Percentiles rank a stretch among this genome's conserved stretches.
Conservation (phyloP, 2,329 filamentous ascomycete genomes). For the Cytospora paraplurivora region DNA sequence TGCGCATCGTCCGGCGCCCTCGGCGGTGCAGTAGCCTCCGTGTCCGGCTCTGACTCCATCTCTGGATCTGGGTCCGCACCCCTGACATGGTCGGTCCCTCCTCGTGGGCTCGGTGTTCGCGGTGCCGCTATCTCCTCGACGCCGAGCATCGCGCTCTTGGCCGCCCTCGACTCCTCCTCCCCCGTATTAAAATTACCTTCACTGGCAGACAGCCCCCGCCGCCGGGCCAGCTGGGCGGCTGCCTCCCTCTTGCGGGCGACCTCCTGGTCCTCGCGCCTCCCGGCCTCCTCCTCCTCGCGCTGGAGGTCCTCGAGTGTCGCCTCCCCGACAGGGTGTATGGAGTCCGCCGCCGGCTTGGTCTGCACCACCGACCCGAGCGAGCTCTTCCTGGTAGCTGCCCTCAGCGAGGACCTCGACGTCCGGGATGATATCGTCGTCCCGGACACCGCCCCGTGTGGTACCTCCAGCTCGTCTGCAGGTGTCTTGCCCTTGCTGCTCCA, state of each 20-base stretch:
- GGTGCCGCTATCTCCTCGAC: slow-evolving; percentile 37
- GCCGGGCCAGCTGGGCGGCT: slow-evolving; percentile 53
- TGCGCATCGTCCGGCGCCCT: slow-evolving; percentile 6
- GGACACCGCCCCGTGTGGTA: slow-evolving; percentile 56
- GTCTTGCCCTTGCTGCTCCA: slow-evolving; percentile 62
- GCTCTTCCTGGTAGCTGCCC: slow-evolving; percentile 30
- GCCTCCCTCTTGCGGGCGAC: slow-evolving; percentile 55
- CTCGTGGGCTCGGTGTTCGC: slow-evolving; percentile 9
- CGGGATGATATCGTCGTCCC: slow-evolving; percentile 57
- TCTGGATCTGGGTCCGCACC: slow-evolving; percentile 34
- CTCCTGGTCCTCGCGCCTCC: slow-evolving; percentile 55
- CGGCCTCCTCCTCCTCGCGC: slow-evolving; percentile 49
- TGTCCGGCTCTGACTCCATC: slow-evolving; percentile 7
- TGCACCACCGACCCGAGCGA: slow-evolving; percentile 32
- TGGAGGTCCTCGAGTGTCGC: slow-evolving; percentile 55
- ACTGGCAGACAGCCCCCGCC: slow-evolving; percentile 47
- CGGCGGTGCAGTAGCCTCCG: slow-evolving; percentile 4
- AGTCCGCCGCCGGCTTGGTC: slow-evolving; percentile 39
- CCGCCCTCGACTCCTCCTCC: slow-evolving; percentile 39
- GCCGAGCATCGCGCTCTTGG: slow-evolving; percentile 37
- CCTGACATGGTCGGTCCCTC: slow-evolving; percentile 22
- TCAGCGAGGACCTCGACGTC: slow-evolving; percentile 34
- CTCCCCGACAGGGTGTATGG: slow-evolving; percentile 41
- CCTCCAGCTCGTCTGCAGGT: slow-evolving; percentile 38
- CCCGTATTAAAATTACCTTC: slow-evolving; percentile 38